These are phyloP conservation scores for Fusarium euwallaceae DNA, from an alignment of 2,329 filamentous ascomycete species.

Conservation along the genomic window DNA sequence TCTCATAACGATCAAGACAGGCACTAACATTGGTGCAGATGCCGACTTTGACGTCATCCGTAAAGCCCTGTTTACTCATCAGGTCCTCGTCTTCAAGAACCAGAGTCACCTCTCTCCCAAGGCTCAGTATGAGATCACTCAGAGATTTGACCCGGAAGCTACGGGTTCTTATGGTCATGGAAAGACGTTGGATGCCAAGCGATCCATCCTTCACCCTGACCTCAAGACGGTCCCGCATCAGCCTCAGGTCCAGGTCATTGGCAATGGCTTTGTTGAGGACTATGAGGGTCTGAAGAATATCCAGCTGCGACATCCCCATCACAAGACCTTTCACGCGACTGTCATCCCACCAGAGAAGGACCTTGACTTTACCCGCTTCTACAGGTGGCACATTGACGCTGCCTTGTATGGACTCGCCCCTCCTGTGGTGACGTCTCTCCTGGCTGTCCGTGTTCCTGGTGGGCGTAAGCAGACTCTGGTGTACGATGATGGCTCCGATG, in stretches of 20 bases:
- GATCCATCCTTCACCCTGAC: conserved; percentile 80
- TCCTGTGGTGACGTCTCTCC: conserved; percentile 77
- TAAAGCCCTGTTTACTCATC: conserved; percentile 75
- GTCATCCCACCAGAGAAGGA: conserved; percentile 68
- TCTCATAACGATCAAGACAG: neutral
- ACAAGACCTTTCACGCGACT: conserved; percentile 80
- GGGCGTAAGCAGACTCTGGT: conserved; percentile 75
- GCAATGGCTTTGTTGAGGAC: conserved; percentile 76
- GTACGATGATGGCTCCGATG: conserved; percentile 79
- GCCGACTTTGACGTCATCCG: conserved; percentile 74
- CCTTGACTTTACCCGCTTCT: conserved; percentile 69
- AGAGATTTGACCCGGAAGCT: conserved; percentile 77
- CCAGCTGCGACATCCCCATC: conserved; percentile 79
- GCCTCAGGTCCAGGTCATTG: conserved; percentile 81
- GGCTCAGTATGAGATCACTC: conserved; percentile 81
- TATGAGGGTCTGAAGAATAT: conserved; percentile 81
- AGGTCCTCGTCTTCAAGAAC: conserved; percentile 79
- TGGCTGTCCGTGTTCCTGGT: conserved; percentile 79
- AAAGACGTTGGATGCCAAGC: conserved; percentile 76
- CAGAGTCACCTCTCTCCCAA: conserved; percentile 74
- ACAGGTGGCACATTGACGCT: conserved; percentile 86
- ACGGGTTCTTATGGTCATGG: conserved; percentile 79
- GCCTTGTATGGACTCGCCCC: conserved; percentile 82
- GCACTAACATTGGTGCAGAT: conserved; percentile 58
- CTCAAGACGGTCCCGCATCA: conserved; percentile 85